phyloP scores from a whole-genome alignment of 1,139 yeast genomes.

The Pichia sp. region DNA sequence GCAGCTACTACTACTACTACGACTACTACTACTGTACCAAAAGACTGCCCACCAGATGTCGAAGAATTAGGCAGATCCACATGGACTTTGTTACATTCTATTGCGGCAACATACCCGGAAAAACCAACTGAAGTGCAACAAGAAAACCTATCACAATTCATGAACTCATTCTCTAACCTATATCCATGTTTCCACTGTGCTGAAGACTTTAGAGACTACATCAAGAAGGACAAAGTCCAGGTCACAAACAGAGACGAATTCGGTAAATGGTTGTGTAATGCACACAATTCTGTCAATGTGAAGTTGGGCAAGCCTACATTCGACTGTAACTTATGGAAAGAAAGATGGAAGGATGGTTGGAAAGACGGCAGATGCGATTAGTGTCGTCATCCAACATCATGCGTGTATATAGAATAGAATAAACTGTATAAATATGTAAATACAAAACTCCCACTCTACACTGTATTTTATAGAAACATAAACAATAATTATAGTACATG shows the following conservation, averaged over 20 bases:
- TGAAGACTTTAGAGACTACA: slow-evolving; percentile 70
- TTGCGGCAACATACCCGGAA: slow-evolving; percentile 89
- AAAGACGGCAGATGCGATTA: slow-evolving; percentile 42
- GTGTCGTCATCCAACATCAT: too few relatives aligned
- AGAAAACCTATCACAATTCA: slow-evolving; percentile 66
- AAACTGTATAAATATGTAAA: not conserved
- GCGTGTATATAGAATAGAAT: not conserved
- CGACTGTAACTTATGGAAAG: slow-evolving; percentile 87
- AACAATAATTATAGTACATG: slow-evolving; percentile 21
- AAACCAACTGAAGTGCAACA: slow-evolving; percentile 62
- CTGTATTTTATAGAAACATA: not conserved
- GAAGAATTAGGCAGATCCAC: slow-evolving; percentile 78
- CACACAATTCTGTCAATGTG: slow-evolving; percentile 86
- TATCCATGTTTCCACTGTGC: slow-evolving; percentile 98
- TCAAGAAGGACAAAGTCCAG: slow-evolving; percentile 59
- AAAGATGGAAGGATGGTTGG: slow-evolving; percentile 89
- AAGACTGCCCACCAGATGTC: slow-evolving; percentile 86
- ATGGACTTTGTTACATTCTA: slow-evolving; percentile 89
- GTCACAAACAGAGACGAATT: slow-evolving; percentile 73
- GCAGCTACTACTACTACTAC: slow-evolving; percentile 16
- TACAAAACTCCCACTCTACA: too few relatives aligned
- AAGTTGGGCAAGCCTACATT: slow-evolving; percentile 84
- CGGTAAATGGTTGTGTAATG: slow-evolving; percentile 91
- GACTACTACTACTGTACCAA: slow-evolving; percentile 24
- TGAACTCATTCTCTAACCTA: slow-evolving; percentile 69